These are phyloP conservation scores for Cladosporium velox DNA, from an alignment of 2,329 filamentous ascomycete genomes.

Conservation along the genomic window DNA sequence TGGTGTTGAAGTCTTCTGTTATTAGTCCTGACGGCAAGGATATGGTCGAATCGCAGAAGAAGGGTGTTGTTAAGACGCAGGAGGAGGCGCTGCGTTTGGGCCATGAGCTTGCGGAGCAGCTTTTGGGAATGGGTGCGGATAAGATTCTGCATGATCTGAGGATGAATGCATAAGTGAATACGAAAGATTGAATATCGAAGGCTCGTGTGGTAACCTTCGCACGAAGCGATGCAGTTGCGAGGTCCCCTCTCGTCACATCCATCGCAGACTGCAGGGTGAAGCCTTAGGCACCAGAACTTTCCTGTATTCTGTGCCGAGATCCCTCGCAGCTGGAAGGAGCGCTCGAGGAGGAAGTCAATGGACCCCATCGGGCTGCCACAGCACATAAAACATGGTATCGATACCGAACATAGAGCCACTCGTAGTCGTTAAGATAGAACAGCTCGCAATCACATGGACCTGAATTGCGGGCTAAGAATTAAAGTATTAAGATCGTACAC, in stretches of 20 bases:
- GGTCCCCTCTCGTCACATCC: background rate
- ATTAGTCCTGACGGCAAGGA: slow-evolving; percentile 77
- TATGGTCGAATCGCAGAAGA: slow-evolving; percentile 59
- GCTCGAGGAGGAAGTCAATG: background rate
- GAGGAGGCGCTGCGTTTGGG: slow-evolving; percentile 75
- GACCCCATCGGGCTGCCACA: background rate
- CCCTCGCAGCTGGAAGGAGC: background rate
- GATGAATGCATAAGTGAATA: background rate
- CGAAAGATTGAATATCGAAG: background rate
- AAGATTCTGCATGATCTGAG: slow-evolving; percentile 60
- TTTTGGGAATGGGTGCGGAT: slow-evolving; percentile 73
- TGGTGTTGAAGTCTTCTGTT: slow-evolving; percentile 72
- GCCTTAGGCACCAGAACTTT: no score
- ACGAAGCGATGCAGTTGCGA: background rate
- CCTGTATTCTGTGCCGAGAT: no score
- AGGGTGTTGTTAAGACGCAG: slow-evolving; percentile 62
- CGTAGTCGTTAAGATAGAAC: background rate
- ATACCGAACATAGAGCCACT: background rate
- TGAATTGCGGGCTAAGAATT: background rate
- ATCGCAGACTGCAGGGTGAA: background rate
- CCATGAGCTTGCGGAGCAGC: slow-evolving; percentile 65
- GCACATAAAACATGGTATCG: background rate
- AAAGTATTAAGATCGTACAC: background rate
- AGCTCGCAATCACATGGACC: background rate
- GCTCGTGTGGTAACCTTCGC: no score